Evolutionary conservation across 176 grass and related monocot genomes (phyloP).

Genomic region (Aegilops tauschii): DNA sequence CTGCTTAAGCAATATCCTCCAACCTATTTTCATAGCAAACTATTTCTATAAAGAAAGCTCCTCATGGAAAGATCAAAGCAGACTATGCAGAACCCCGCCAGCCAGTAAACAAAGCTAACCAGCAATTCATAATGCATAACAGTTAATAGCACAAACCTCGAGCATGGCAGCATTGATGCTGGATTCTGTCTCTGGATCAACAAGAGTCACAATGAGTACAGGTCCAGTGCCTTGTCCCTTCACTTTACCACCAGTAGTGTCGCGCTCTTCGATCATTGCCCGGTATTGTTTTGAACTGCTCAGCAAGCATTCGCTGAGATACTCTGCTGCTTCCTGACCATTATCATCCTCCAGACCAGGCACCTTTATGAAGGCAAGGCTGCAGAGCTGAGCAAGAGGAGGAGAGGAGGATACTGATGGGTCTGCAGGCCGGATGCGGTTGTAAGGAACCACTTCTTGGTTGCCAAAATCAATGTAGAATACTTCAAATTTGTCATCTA

Average conservation of each 20-base stretch:
- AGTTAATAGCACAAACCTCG: slow-evolving; percentile 53
- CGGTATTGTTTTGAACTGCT: slow-evolving; percentile 71
- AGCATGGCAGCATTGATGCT: slow-evolving; percentile 95
- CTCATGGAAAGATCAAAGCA: background rate
- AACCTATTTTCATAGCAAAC: background rate
- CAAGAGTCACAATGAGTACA: slow-evolving; percentile 70
- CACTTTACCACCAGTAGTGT: slow-evolving; percentile 73
- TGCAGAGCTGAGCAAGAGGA: slow-evolving; percentile 81
- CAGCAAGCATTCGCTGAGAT: slow-evolving; percentile 74
- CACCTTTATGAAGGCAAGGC: slow-evolving; percentile 85
- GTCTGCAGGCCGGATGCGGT: slow-evolving; percentile 67
- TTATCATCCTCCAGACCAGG: slow-evolving; percentile 73
- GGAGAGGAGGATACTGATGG: slow-evolving; percentile 59
- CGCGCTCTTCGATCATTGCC: slow-evolving; percentile 92
- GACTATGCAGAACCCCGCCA: slow-evolving; percentile 5
- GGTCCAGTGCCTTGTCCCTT: slow-evolving; percentile 84
- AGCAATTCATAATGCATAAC: background rate
- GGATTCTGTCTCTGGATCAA: slow-evolving; percentile 68
- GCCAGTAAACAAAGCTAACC: background rate
- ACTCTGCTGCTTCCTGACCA: slow-evolving; percentile 84
- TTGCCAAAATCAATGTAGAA: slow-evolving; percentile 99
- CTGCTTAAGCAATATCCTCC: background rate
- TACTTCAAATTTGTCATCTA: slow-evolving; percentile 82
- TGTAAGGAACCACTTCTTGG: slow-evolving; percentile 89
- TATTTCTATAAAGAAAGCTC: background rate